Evolutionary conservation across 345 rosid species (phyloP).

Genomic region (Erysimum cheiranthoides): DNA sequence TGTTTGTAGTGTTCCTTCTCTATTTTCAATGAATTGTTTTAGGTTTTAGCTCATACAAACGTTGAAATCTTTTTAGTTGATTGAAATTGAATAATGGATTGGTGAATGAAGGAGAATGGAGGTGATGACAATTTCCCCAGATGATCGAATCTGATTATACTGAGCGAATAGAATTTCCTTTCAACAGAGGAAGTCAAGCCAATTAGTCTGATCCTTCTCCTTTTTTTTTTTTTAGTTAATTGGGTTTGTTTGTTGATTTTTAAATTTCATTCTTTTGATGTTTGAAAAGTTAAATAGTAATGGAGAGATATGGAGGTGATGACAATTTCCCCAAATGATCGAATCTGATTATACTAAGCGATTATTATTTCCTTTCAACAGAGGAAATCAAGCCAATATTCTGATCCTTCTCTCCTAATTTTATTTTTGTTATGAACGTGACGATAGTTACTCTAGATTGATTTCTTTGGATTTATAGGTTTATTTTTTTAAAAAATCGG

Average conservation of each 20-base stretch:
- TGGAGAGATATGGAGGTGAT: slow-evolving; percentile 43
- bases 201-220: slow-evolving; percentile 42
- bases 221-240: neutral
- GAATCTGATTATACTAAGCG: slow-evolving; percentile 46
- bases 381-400: slow-evolving; percentile 45
- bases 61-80: neutral
- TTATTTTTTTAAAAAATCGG: neutral
- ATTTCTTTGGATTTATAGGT: neutral
- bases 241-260: neutral
- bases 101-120: slow-evolving; percentile 25
- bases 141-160: slow-evolving; percentile 47
- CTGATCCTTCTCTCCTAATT: slow-evolving; percentile 41
- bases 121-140: slow-evolving; percentile 50
- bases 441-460: too few species aligned
- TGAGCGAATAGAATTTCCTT: slow-evolving; percentile 37
- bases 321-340: slow-evolving; percentile 50
- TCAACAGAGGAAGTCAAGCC: slow-evolving; percentile 41
- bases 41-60: neutral
- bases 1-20: too few species aligned
- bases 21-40: neutral
- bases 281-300: neutral
- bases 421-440: neutral
- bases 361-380: slow-evolving; percentile 25
- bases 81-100: neutral
- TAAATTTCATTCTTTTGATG: neutral